Percentiles rank a stretch among this genome's conserved stretches.
phyloP scores from a whole-genome alignment of 2,329 filamentous ascomycete genomes.

The Endothia cerciana region DNA sequence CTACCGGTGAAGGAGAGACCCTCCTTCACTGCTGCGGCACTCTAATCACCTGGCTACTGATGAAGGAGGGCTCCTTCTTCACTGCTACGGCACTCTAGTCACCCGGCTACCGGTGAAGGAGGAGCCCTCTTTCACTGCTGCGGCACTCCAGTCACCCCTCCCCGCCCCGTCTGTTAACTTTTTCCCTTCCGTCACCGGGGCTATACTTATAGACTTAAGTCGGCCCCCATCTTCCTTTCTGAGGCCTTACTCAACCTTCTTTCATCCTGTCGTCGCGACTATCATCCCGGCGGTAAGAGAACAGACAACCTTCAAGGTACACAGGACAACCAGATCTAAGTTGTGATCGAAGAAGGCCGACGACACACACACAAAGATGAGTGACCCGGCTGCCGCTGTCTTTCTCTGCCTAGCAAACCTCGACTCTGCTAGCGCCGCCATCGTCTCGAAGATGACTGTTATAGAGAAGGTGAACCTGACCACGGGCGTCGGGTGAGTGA shows the following conservation, averaged over 20 bases:
- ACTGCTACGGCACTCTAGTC: background rate
- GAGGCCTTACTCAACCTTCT: background rate
- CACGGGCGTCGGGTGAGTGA: constrained; percentile 77
- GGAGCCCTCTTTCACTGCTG: background rate
- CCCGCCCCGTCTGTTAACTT: background rate
- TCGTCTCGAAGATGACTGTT: constrained; percentile 83
- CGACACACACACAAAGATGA: constrained; percentile 33
- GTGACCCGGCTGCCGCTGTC: constrained; percentile 28
- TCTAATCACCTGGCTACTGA: too few species aligned
- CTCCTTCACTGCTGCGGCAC: too few species aligned
- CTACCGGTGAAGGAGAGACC: too few species aligned
- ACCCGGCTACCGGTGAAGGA: background rate
- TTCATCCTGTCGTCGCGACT: too few species aligned
- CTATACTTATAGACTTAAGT: background rate
- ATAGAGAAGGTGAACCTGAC: constrained; percentile 94
- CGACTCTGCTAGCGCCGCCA: constrained; percentile 41
- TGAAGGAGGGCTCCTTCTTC: too few species aligned
- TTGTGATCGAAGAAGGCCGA: too few species aligned
- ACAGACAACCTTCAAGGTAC: background rate
- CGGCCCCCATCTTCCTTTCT: too few species aligned
- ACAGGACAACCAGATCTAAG: too few species aligned
- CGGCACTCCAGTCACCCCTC: background rate
- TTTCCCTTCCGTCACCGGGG: background rate
- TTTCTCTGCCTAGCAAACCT: constrained; percentile 34
- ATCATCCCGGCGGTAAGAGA: background rate